These are phyloP conservation scores for Phytophthora constricta DNA, from an alignment of 352 stramenopile species.

Conservation along the genomic window DNA sequence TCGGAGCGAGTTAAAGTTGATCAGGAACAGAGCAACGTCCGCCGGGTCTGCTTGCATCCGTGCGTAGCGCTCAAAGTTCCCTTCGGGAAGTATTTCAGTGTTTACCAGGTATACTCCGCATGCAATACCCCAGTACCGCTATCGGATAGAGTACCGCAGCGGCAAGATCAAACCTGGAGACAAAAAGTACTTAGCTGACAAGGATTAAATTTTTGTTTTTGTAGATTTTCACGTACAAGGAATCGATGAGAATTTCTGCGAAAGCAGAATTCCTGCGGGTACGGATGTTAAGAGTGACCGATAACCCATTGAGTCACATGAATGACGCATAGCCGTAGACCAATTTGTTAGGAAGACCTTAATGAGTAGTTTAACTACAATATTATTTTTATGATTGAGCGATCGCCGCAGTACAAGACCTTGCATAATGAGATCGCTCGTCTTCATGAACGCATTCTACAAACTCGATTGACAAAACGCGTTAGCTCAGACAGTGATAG, in stretches of 20 bases:
- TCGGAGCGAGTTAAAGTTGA: conserved; percentile 41
- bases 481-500: background rate
- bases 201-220: too few species aligned
- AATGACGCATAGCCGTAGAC: conserved; percentile 9
- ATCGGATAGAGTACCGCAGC: conserved; percentile 27
- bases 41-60: conserved; percentile 34
- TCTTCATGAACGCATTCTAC: conserved; percentile 39
- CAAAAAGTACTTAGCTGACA: background rate
- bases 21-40: conserved; percentile 35
- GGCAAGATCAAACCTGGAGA: conserved; percentile 24
- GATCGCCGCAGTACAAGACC: conserved; percentile 25
- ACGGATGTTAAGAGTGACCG: conserved; percentile 11
- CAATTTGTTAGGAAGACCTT: conserved; percentile 21
- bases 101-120: conserved; percentile 10
- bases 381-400: too few species aligned
- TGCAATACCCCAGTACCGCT: conserved; percentile 11
- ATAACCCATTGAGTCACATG: conserved; percentile 16
- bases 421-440: conserved; percentile 29
- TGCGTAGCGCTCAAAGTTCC: conserved; percentile 39
- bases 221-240: background rate
- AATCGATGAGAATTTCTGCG: conserved; percentile 25
- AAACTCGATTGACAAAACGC: background rate
- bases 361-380: too few species aligned
- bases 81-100: conserved; percentile 10
- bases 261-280: conserved; percentile 11